These are phyloP conservation scores for Aristolochia fimbriata DNA, from an alignment of 164 flowering plant genomes.

Conservation along the genomic window DNA sequence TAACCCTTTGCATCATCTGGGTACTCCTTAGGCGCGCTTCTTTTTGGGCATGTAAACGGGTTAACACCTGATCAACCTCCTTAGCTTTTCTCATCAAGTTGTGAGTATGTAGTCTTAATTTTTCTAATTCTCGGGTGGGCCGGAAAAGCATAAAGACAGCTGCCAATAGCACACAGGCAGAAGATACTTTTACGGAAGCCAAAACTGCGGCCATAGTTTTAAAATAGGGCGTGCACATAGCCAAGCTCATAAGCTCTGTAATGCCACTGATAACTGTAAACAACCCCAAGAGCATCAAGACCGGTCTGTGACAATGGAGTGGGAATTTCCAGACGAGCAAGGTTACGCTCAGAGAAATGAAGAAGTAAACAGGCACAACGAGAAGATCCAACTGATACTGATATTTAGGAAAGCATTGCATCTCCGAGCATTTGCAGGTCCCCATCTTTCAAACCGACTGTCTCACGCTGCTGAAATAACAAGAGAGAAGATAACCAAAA, in stretches of 20 bases:
- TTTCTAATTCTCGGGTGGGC: slow-evolving; percentile 60
- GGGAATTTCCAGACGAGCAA: slow-evolving; percentile 59
- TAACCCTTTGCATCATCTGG: slow-evolving; percentile 75
- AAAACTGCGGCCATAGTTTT: slow-evolving; percentile 52
- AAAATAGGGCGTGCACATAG: slow-evolving; percentile 57
- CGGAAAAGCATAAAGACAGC: slow-evolving; percentile 75
- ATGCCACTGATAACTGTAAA: slow-evolving; percentile 71
- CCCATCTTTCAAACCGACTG: slow-evolving; percentile 24
- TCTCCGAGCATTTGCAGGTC: slow-evolving; percentile 52
- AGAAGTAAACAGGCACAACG: slow-evolving; percentile 59
- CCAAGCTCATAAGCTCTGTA: slow-evolving; percentile 60
- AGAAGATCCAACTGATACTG: slow-evolving; percentile 59
- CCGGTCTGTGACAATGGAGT: slow-evolving; percentile 73
- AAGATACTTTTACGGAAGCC: slow-evolving; percentile 48
- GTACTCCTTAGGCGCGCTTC: slow-evolving; percentile 74
- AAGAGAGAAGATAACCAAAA: slow-evolving; percentile 5
- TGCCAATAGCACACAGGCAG: slow-evolving; percentile 57
- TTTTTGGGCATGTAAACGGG: slow-evolving; percentile 56
- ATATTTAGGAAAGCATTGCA: slow-evolving; percentile 46
- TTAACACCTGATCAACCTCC: slow-evolving; percentile 67
- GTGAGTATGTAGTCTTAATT: slow-evolving; percentile 49
- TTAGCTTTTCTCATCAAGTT: slow-evolving; percentile 51
- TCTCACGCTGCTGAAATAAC: slow-evolving; percentile 4
- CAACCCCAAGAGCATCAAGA: slow-evolving; percentile 73
- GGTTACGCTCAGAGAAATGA: slow-evolving; percentile 61